Percentiles rank a stretch among this genome's conserved stretches.
These are phyloP conservation scores for Candida sithepensis DNA, from an alignment of 805 yeast species.

Conservation along the genomic window DNA sequence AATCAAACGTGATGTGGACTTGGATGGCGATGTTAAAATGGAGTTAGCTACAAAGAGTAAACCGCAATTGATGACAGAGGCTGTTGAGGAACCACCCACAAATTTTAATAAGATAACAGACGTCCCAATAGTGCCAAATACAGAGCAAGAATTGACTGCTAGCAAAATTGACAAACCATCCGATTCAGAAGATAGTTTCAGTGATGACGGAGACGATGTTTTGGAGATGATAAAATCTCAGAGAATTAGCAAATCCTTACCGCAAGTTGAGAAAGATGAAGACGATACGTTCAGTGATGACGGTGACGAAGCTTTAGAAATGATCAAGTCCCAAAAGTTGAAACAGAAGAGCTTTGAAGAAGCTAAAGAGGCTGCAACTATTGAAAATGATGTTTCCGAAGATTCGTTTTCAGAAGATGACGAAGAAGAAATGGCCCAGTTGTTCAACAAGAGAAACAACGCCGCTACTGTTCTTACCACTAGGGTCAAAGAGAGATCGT, in stretches of 20 bases:
- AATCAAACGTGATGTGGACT: neutral
- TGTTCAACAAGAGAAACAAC: constrained; percentile 1
- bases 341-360: too few species aligned
- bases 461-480: too few species aligned
- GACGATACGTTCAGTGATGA: constrained; percentile 2
- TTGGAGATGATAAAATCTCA: constrained; percentile 9
- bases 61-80: neutral
- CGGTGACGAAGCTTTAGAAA: neutral
- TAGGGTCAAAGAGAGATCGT: neutral
- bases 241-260: neutral
- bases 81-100: too few species aligned
- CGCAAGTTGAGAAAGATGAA: neutral
- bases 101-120: too few species aligned
- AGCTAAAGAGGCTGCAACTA: neutral
- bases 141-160: too few species aligned
- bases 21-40: neutral
- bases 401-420: constrained; percentile 7
- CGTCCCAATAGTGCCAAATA: neutral
- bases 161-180: neutral
- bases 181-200: constrained; percentile 18
- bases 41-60: neutral
- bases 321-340: constrained; percentile 1
- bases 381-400: neutral
- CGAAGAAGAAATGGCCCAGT: neutral
- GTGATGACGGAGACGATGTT: constrained; percentile 28